Evolutionary conservation across 1,284 basidiomycete genomes (phyloP).

Genomic region (Microbotryum lychnidis-dioicae): DNA sequence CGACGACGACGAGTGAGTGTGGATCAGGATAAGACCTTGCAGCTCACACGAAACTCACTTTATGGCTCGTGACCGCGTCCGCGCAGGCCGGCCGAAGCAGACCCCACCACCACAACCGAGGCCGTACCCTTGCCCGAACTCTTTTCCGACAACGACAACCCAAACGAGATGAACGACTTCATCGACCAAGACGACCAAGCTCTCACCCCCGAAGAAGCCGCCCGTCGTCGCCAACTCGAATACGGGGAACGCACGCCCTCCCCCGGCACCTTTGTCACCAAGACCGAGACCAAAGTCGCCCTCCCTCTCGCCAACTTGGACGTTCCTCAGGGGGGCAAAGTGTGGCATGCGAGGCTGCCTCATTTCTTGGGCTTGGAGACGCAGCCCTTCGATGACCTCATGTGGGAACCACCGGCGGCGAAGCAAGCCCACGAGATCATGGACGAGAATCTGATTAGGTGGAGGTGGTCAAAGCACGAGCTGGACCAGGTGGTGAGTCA

Average conservation of each 20-base stretch:
- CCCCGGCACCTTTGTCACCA: background rate
- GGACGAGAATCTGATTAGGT: slow-evolving; percentile 81
- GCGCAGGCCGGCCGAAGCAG: background rate
- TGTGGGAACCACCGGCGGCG: slow-evolving; percentile 52
- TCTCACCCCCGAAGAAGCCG: slow-evolving; percentile 59
- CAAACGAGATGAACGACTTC: slow-evolving; percentile 16
- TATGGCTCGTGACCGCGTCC: background rate
- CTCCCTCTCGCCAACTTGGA: slow-evolving; percentile 68
- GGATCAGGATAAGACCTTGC: background rate
- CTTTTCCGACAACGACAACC: too few species aligned
- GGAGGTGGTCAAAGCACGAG: slow-evolving; percentile 74
- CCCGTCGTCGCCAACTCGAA: slow-evolving; percentile 60
- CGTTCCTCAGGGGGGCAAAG: slow-evolving; percentile 61
- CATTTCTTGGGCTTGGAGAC: slow-evolving; percentile 74
- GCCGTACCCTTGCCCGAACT: background rate
- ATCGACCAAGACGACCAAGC: slow-evolving; percentile 50
- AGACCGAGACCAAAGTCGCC: slow-evolving; percentile 53
- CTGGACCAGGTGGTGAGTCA: slow-evolving; percentile 58
- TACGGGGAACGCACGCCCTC: slow-evolving; percentile 55
- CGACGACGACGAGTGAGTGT: slow-evolving; percentile 50
- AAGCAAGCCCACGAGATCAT: slow-evolving; percentile 44
- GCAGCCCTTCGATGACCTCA: slow-evolving; percentile 70
- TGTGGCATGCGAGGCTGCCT: slow-evolving; percentile 55
- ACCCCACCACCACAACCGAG: background rate
- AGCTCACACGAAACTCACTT: too few species aligned